These are phyloP conservation scores for Phytopythium helicoides DNA, from an alignment of 352 stramenopile species.

Conservation along the genomic window DNA sequence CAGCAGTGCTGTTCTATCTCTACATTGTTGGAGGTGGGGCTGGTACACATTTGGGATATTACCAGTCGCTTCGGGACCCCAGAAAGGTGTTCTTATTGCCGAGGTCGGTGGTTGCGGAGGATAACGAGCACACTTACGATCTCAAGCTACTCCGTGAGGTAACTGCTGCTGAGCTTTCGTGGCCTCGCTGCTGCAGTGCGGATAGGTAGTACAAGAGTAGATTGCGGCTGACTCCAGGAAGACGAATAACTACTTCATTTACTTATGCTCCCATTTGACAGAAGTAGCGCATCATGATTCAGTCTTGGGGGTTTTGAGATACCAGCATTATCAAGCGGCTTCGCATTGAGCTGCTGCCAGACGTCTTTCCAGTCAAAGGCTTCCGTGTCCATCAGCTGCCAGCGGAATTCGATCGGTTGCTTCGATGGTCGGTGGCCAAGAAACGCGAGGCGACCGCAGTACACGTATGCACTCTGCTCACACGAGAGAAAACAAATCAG, in stretches of 20 bases:
- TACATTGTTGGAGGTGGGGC: not conserved
- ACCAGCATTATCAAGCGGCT: not conserved
- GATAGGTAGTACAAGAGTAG: no score
- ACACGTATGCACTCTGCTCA: slow-evolving; percentile 60
- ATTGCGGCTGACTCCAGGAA: no score
- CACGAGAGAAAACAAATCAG: no score
- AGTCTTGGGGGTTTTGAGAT: no score
- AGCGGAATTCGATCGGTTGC: slow-evolving; percentile 59
- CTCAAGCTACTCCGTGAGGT: not conserved
- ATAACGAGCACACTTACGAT: slow-evolving; percentile 4
- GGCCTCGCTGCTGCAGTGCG: not conserved
- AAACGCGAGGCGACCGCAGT: slow-evolving; percentile 57
- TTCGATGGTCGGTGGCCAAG: slow-evolving; percentile 27
- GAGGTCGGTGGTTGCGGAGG: not conserved
- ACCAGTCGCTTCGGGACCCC: not conserved
- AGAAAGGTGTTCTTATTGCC: slow-evolving; percentile 2
- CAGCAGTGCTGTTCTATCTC: slow-evolving; percentile 12
- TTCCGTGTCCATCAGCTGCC: slow-evolving; percentile 52
- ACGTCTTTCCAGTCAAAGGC: slow-evolving; percentile 15
- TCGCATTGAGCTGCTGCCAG: not conserved
- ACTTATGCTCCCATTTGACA: no score
- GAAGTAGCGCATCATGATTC: no score
- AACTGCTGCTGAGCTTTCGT: not conserved
- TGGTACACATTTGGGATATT: not conserved
- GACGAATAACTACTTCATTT: no score